These are phyloP conservation scores for Fusarium fujikuroi DNA, from an alignment of 2,329 filamentous ascomycete genomes.

Conservation along the genomic window DNA sequence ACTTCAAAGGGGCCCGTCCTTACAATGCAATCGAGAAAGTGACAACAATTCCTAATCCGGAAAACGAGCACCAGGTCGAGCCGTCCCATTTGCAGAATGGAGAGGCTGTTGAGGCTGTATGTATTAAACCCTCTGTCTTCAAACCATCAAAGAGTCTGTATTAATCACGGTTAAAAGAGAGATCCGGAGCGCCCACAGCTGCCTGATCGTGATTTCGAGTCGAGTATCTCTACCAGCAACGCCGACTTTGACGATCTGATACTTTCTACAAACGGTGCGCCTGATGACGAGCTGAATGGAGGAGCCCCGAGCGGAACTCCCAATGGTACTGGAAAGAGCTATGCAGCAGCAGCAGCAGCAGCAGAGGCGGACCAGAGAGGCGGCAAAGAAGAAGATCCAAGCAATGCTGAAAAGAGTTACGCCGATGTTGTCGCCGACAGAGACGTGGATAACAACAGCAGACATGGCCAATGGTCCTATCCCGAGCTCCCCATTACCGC, in stretches of 20 bases:
- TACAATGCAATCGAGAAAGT: slow-evolving; percentile 38
- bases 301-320: background rate
- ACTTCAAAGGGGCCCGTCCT: slow-evolving; percentile 1
- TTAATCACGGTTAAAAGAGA: slow-evolving; percentile 11
- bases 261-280: slow-evolving; percentile 24
- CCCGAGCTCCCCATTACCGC: slow-evolving; percentile 42
- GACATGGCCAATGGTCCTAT: slow-evolving; percentile 38
- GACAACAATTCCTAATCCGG: slow-evolving; percentile 34
- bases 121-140: background rate
- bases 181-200: slow-evolving; percentile 10
- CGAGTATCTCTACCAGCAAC: slow-evolving; percentile 33
- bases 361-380: slow-evolving; percentile 14
- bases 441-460: slow-evolving; percentile 13
- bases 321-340: slow-evolving; percentile 10
- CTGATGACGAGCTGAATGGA: slow-evolving; percentile 13
- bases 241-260: slow-evolving; percentile 31
- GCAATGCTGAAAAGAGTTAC: slow-evolving; percentile 32
- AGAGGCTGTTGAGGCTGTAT: slow-evolving; percentile 15
- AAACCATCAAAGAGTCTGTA: background rate
- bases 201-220: slow-evolving; percentile 25
- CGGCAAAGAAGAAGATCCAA: background rate
- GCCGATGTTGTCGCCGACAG: slow-evolving; percentile 32
- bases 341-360: slow-evolving; percentile 11
- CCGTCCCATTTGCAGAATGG: slow-evolving; percentile 15
- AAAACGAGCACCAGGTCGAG: slow-evolving; percentile 19